These are phyloP conservation scores for Luzula sylvatica DNA, from an alignment of 176 grass and related monocot species.

Conservation along the genomic window DNA sequence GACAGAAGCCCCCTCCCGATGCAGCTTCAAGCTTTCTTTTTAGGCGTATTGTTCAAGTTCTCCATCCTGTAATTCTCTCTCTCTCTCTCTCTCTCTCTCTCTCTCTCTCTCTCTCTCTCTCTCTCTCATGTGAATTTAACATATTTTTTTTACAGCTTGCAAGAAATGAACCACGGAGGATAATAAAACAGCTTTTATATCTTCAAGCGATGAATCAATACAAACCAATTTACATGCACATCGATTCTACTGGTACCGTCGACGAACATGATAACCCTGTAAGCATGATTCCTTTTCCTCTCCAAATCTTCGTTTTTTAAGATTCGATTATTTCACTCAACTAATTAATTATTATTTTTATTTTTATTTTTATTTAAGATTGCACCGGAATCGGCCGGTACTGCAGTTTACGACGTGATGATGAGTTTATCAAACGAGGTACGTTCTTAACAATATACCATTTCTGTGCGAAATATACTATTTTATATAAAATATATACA, in stretches of 20 bases:
- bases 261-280: constrained; percentile 89
- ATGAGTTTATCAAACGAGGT: constrained; percentile 92
- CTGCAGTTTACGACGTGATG: constrained; percentile 96
- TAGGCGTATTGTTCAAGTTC: too few relatives aligned
- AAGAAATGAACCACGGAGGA: too few relatives aligned
- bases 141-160: too few relatives aligned
- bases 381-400: constrained; percentile 87
- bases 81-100: too few relatives aligned
- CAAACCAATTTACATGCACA: constrained; percentile 83
- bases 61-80: too few relatives aligned
- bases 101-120: constrained; percentile 8
- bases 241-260: constrained; percentile 80
- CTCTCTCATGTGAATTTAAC: too few relatives aligned
- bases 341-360: neutral
- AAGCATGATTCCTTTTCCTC: constrained; percentile 26
- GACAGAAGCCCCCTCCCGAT: too few relatives aligned
- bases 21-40: too few relatives aligned
- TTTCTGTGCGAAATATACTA: neutral
- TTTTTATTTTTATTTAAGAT: constrained; percentile 35
- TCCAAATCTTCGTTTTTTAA: neutral
- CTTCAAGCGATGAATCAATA: constrained; percentile 85
- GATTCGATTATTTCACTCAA: too few relatives aligned
- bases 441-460: neutral
- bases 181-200: constrained; percentile 79
- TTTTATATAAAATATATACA: neutral